Evolutionary conservation across 352 stramenopile genomes (phyloP).

Genomic region (Pythium insidiosum): DNA sequence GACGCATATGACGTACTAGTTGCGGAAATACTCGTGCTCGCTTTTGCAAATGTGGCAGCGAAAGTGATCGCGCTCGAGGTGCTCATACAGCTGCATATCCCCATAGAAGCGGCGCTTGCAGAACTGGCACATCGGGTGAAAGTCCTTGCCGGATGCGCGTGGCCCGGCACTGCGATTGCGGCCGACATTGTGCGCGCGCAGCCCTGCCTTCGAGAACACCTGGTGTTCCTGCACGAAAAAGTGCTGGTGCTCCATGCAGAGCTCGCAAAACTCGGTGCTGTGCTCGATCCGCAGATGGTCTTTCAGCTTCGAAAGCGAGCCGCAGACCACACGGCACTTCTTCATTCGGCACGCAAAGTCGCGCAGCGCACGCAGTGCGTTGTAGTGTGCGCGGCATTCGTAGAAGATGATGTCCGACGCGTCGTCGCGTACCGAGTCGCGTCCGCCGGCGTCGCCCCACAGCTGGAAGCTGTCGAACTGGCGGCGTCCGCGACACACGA

Average conservation of each 20-base stretch:
- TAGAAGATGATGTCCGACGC: slow-evolving; percentile 74
- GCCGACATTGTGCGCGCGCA: slow-evolving; percentile 63
- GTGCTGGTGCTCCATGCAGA: slow-evolving; percentile 66
- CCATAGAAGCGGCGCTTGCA: slow-evolving; percentile 83
- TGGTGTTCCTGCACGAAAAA: slow-evolving; percentile 81
- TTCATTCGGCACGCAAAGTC: slow-evolving; percentile 58
- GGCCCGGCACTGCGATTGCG: slow-evolving; percentile 25
- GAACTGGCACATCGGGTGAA: slow-evolving; percentile 87
- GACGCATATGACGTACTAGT: slow-evolving; percentile 81
- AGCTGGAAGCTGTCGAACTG: slow-evolving; percentile 66
- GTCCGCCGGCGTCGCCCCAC: slow-evolving; percentile 58
- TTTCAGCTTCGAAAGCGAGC: slow-evolving; percentile 48
- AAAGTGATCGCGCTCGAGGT: slow-evolving; percentile 86
- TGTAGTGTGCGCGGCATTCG: slow-evolving; percentile 56
- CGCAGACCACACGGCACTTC: slow-evolving; percentile 47
- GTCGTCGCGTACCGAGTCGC: slow-evolving; percentile 61
- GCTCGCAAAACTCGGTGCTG: slow-evolving; percentile 65
- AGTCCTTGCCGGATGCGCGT: slow-evolving; percentile 61
- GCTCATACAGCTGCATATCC: slow-evolving; percentile 78
- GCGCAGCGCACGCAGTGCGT: slow-evolving; percentile 37
- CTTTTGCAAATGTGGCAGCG: slow-evolving; percentile 87
- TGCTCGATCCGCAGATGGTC: slow-evolving; percentile 63
- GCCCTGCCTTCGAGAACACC: slow-evolving; percentile 60
- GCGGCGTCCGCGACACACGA: slow-evolving; percentile 36
- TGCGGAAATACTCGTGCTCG: slow-evolving; percentile 85